phyloP scores from a whole-genome alignment of 306 rosid species.

The Morella rubra region DNA sequence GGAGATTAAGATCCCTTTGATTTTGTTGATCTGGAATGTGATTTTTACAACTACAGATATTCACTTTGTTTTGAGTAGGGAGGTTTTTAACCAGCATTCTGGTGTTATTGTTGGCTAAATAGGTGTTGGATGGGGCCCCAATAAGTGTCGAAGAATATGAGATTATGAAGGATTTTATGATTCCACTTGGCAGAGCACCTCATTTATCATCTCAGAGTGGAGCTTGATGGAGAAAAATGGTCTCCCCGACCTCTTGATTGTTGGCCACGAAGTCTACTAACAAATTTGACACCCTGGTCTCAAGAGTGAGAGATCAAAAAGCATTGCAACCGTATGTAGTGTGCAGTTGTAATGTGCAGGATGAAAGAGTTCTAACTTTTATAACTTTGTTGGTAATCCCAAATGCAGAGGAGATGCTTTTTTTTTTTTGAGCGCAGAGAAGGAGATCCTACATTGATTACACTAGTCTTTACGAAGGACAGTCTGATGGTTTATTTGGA shows the following conservation, averaged over 20 bases:
- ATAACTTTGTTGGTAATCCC: not conserved
- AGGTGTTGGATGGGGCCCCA: conserved; percentile 73
- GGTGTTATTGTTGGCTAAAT: conserved; percentile 35
- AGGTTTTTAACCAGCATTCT: conserved; percentile 20
- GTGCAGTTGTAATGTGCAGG: not conserved
- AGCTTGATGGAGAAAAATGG: conserved; percentile 41
- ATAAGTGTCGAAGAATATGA: conserved; percentile 69
- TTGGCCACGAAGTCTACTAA: not conserved
- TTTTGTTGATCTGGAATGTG: not conserved
- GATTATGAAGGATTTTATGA: conserved; percentile 64
- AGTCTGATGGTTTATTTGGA: too few relatives aligned
- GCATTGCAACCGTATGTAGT: not conserved
- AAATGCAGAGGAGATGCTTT: not conserved
- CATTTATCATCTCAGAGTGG: conserved; percentile 71
- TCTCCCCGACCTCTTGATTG: not conserved
- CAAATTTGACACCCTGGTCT: not conserved
- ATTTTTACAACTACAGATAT: not conserved
- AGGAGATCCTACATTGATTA: not conserved
- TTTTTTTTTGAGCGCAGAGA: not conserved
- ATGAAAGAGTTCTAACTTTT: not conserved
- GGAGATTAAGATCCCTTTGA: too few relatives aligned
- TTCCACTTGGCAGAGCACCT: conserved; percentile 86
- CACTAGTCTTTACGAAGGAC: too few relatives aligned
- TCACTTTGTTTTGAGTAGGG: not conserved
- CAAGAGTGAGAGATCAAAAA: not conserved